phyloP scores from a whole-genome alignment of 345 rosid genomes.

The Eucalyptus brandiana region DNA sequence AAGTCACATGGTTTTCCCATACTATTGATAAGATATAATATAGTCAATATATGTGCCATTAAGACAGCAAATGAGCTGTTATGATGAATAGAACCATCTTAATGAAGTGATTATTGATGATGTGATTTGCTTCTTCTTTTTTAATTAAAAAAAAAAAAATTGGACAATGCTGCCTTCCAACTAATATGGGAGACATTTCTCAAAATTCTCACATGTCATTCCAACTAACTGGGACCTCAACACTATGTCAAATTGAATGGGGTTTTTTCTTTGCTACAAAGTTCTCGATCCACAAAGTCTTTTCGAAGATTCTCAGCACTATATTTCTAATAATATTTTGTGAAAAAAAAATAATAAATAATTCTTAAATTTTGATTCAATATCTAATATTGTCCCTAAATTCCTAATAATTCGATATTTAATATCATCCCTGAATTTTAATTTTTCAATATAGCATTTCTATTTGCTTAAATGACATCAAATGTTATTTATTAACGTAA shows the following conservation, averaged over 20 bases:
- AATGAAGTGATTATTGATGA: not conserved
- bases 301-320: not conserved
- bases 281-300: not conserved
- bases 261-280: not conserved
- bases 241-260: not conserved
- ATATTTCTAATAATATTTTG: no score
- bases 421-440: no score
- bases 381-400: not conserved
- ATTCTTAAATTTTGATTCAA: no score
- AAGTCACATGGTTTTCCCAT: not conserved
- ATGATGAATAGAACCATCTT: not conserved
- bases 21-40: not conserved
- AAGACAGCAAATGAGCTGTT: not conserved
- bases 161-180: not conserved
- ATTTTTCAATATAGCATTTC: not conserved
- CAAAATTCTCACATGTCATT: not conserved
- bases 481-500: not conserved
- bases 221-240: not conserved
- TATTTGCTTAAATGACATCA: not conserved
- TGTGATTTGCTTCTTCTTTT: not conserved
- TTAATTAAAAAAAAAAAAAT: not conserved
- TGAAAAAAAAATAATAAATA: no score
- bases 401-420: not conserved
- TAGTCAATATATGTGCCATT: not conserved
- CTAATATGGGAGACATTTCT: not conserved